Base-by-base conservation (phyloP, 2,329 filamentous ascomycete species). In the Davidsoniella eucalypti region DNA sequence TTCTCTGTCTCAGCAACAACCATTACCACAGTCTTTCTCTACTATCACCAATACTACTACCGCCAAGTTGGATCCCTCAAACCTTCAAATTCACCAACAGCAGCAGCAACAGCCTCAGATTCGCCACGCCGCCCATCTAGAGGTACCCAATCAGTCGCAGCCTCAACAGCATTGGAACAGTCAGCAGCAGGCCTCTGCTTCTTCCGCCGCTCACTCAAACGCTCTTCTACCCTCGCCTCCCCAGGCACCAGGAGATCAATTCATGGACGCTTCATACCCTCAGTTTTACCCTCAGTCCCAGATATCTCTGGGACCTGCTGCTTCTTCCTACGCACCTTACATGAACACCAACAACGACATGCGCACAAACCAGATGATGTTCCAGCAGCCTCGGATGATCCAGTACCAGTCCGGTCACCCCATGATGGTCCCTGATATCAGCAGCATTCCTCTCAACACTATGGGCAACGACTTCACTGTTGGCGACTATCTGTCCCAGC, bases 321-420 rank as follows among this genome's bases (percentile, higher is more conserved):
- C 23, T 42, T 23, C n/a, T 29, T 9, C 38, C 29, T 43, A 25
- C 23, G 26, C 42, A 3, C n/a, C 36, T 8, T 29, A 42, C 18
- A 48, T 25, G 23, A 46, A 44, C 44, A 55, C 39, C 45, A 53
- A 48, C 45, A 53, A 48, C 47, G 47, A 23, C 48, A 56, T 43
- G 47, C 49, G 41, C 38, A 52, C 18, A 47, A 47, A 23, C 44
- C 36, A 18, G 42, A 52, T 47, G 25, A 26, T 17, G 23, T 41
- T 39, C 25, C 48, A 52, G 21, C 46, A 52, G 38, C 43, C 47
- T 14, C 47, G 43, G 4, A 50, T 49, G 23, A 23, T 29, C 10
- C 16, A 25, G 16, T 42, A 48, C 53, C 44, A 44, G 26, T 47
- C 29, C 6, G 18, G 42, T 2, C 49, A 52, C 36, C 43, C 40